phyloP scores from a whole-genome alignment of 179 eudicot genomes.

The Patellifolia procumbens region DNA sequence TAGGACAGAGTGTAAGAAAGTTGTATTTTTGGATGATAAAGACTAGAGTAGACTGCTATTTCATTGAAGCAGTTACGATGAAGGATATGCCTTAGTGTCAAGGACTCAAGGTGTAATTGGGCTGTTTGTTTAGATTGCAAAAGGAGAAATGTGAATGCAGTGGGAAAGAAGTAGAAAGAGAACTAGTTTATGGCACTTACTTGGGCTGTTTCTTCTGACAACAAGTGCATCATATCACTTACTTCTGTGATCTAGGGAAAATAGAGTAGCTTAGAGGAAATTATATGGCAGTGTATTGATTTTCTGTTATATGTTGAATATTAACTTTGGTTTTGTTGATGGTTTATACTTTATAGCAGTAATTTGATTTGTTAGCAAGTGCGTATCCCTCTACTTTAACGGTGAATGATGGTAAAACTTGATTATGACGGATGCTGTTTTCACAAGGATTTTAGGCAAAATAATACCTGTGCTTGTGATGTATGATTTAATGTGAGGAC shows the following conservation, averaged over 20 bases:
- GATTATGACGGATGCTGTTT: too few relatives aligned
- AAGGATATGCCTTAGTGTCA: not conserved
- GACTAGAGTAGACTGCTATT: too few relatives aligned
- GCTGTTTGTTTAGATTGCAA: not conserved
- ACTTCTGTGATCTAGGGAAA: not conserved
- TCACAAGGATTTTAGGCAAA: not conserved
- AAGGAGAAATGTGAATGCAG: not conserved
- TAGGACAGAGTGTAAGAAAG: not conserved
- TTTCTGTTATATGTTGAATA: not conserved
- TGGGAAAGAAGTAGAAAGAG: too few relatives aligned
- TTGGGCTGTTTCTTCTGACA: too few relatives aligned
- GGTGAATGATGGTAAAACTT: too few relatives aligned
- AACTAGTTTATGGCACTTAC: too few relatives aligned
- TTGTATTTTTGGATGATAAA: not conserved
- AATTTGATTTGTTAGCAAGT: too few relatives aligned
- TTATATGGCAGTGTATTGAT: not conserved
- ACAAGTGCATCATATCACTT: not conserved
- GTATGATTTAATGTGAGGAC: not conserved
- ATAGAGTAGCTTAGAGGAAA: not conserved
- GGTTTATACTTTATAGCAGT: too few relatives aligned
- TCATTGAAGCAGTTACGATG: too few relatives aligned
- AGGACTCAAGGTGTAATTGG: not conserved
- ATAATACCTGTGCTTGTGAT: not conserved
- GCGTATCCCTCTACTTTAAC: too few relatives aligned
- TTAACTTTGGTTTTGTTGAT: not conserved